Conservation (phyloP, 1,284 basidiomycete genomes). For the Ceratobasidium sp. region DNA sequence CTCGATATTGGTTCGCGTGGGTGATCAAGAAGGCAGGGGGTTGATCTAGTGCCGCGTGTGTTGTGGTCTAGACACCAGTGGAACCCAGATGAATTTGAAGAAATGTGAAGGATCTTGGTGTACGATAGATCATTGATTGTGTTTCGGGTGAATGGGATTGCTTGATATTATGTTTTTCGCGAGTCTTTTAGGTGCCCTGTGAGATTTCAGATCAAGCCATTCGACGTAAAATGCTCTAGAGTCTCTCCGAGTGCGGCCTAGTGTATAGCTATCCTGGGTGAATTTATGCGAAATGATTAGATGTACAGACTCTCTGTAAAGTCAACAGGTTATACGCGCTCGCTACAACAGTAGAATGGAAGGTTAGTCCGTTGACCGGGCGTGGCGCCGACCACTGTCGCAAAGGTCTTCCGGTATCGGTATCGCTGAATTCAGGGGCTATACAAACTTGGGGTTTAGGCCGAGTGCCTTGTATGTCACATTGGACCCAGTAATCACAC, state of each 20-base stretch:
- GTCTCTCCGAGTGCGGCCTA: not conserved
- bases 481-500: not conserved
- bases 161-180: constrained; percentile 11
- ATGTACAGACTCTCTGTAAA: not conserved
- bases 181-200: not conserved
- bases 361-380: not conserved
- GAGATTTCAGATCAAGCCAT: constrained; percentile 1
- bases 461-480: not conserved
- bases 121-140: constrained; percentile 28
- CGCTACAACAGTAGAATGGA: not conserved
- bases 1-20: not conserved
- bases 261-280: not conserved
- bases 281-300: not conserved
- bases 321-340: not conserved
- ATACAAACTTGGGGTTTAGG: not conserved
- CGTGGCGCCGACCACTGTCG: not conserved
- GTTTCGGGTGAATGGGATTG: constrained; percentile 30
- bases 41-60: constrained; percentile 15
- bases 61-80: constrained; percentile 13
- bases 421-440: not conserved
- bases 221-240: not conserved
- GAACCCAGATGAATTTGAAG: constrained; percentile 14
- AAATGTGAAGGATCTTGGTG: constrained; percentile 20
- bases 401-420: not conserved
- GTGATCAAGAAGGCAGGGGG: not conserved